These are phyloP conservation scores for Chernovozyma aurita DNA, from an alignment of 1,139 yeast genomes.

Conservation along the genomic window DNA sequence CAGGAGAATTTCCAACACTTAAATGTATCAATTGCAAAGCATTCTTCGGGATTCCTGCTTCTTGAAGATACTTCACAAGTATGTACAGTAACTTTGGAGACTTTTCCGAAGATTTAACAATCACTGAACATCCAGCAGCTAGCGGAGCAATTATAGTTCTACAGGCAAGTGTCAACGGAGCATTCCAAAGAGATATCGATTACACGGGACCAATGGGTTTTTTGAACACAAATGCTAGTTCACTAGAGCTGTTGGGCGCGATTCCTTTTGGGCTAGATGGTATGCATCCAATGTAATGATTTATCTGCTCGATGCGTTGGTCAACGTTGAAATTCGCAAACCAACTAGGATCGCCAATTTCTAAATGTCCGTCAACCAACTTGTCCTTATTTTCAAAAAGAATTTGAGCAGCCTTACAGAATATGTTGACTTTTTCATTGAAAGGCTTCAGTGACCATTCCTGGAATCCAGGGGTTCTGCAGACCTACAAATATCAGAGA, in stretches of 20 bases:
- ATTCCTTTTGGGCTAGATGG: constrained; percentile 21
- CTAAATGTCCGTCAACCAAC: constrained; percentile 22
- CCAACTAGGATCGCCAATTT: constrained; percentile 35
- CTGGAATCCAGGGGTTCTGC: constrained; percentile 24
- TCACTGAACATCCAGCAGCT: constrained; percentile 50
- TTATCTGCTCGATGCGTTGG: constrained; percentile 17
- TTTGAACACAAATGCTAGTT: constrained; percentile 26
- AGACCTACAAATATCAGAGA: constrained; percentile 14
- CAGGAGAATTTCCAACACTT: constrained; percentile 20
- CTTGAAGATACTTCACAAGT: constrained; percentile 26
- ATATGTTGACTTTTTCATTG: constrained; percentile 16
- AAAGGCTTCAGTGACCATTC: constrained; percentile 20
- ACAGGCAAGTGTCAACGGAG: constrained; percentile 37
- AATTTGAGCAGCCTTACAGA: constrained; percentile 15
- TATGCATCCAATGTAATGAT: constrained; percentile 14
- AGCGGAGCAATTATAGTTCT: constrained; percentile 40
- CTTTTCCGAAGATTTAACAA: constrained; percentile 35
- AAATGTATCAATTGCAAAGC: constrained; percentile 34
- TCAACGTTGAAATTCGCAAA: constrained; percentile 36
- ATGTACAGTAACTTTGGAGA: constrained; percentile 28
- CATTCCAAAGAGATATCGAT: constrained; percentile 47
- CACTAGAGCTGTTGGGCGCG: constrained; percentile 14
- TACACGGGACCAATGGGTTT: constrained; percentile 44
- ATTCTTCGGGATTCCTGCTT: constrained; percentile 36
- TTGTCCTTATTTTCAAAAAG: constrained; percentile 13